Evolutionary conservation across 129 eudicot species (phyloP), one percentile per base, ranked within the genome.

Genomic region (Chrysanthemum seticuspe): DNA sequence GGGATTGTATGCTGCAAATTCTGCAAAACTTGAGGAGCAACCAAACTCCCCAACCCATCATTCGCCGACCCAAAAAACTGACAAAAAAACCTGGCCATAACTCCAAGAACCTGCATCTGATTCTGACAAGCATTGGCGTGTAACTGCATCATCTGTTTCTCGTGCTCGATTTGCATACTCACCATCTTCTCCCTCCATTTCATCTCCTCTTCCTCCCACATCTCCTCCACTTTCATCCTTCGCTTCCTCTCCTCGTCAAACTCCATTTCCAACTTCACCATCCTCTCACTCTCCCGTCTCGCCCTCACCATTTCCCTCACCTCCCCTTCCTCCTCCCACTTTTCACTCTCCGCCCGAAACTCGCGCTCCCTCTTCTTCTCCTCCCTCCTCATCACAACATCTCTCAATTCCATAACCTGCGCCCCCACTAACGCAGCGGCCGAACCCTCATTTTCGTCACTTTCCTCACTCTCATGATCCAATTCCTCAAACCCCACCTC

Each of bases 101-200:
- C 82, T 19, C 93, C 94, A 62, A 92, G 85, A 70, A 92, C 52
- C 73, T 92, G 91, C 94, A 89, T 74, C 54, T 92, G 97, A 73
- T 89, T 92, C 68, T 92, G 96, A 78, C 94, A 92, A 58, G 96
- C 89, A 63, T 87, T 87, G 0, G 90, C 89, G 18, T 89, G 96
- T 82, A 92, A 70, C 78, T 92, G 96, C 89, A 92, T 92, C 96
- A 92, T 89, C 62, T 85, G 96, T 71, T 92, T 92, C 83, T 89
- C 96, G 25, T 92, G 98, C 31, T 92, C 91, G 15, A 92, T 76
- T 75, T 89, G 96, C 89, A 87, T 79, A 13, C 75, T 84, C 73
- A 89, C 69, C 90, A 89, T 80, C 72, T 83, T 89, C 88, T 87
- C 96, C 82, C 96, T 89, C 98, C 96, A 92, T 72, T 87, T 87